A percentile compares a stretch with the other conserved stretches of the same genome.
Evolutionary conservation across 768 basidiomycete genomes (phyloP).

Genomic region (Infundibulicybe gibba): DNA sequence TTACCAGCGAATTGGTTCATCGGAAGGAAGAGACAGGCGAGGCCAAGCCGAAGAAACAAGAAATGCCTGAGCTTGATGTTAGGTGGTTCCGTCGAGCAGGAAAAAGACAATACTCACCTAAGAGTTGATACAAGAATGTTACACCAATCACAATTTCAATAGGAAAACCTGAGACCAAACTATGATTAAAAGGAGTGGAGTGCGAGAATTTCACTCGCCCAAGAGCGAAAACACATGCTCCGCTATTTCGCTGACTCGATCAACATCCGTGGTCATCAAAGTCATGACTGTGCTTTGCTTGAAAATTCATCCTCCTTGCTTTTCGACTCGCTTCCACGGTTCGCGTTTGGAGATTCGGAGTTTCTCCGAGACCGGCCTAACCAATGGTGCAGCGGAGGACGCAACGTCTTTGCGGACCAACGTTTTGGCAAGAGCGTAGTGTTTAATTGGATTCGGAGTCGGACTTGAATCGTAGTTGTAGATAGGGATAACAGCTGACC

Average conservation of each 20-base stretch:
- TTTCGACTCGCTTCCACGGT: no score
- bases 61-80: conserved; percentile 40
- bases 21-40: conserved; percentile 68
- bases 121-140: conserved; percentile 70
- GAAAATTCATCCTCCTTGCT: conserved; percentile 58
- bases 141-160: conserved; percentile 77
- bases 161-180: conserved; percentile 54
- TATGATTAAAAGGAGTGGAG: not conserved
- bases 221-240: conserved; percentile 77
- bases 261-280: conserved; percentile 93
- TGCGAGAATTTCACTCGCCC: conserved; percentile 36
- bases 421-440: conserved; percentile 85
- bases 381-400: conserved; percentile 43
- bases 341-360: not conserved
- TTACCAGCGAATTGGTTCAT: conserved; percentile 85
- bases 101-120: conserved; percentile 42
- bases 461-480: conserved; percentile 66
- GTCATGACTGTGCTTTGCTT: conserved; percentile 87
- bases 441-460: conserved; percentile 74
- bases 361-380: conserved; percentile 11
- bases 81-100: not conserved
- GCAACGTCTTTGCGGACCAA: conserved; percentile 83
- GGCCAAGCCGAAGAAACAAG: conserved; percentile 74
- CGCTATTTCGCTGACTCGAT: conserved; percentile 81
- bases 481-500: conserved; percentile 72